phyloP scores from a whole-genome alignment of 2,329 filamentous ascomycete species.

The Rhynchosporium agropyri region DNA sequence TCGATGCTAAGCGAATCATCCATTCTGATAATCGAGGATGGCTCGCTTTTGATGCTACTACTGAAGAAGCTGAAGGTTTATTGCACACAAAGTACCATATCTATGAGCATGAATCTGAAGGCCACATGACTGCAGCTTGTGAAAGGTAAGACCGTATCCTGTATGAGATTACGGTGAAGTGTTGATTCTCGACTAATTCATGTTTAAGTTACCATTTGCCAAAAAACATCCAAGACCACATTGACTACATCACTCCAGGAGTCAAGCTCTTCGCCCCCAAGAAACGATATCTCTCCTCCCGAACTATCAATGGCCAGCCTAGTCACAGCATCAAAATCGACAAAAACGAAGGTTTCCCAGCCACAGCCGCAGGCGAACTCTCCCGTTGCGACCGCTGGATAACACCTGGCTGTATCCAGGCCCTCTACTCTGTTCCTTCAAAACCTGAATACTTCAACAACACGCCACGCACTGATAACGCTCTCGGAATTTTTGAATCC shows the following conservation, averaged over 20 bases:
- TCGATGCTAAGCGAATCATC: conserved; percentile 38
- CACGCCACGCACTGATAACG: conserved; percentile 37
- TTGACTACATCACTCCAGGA: conserved; percentile 52
- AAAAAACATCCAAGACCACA: conserved; percentile 45
- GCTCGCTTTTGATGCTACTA: conserved; percentile 43
- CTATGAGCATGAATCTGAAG: conserved; percentile 40
- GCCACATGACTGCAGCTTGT: conserved; percentile 39
- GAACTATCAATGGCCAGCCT: conserved; percentile 12
- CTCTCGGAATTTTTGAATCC: conserved; percentile 45
- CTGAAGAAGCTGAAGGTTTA: conserved; percentile 42
- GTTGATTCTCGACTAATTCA: conserved; percentile 13
- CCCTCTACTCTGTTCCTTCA: conserved; percentile 43
- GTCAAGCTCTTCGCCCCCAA: conserved; percentile 42
- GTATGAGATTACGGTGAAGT: background rate
- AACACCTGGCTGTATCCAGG: conserved; percentile 34
- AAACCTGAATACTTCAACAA: conserved; percentile 25
- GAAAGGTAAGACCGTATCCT: conserved; percentile 36
- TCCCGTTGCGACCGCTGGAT: conserved; percentile 26
- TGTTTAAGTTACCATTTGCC: conserved; percentile 46
- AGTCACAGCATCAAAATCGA: conserved; percentile 7
- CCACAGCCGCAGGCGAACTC: conserved; percentile 16
- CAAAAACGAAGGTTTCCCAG: conserved; percentile 1
- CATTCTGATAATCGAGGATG: conserved; percentile 40
- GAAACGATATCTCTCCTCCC: conserved; percentile 17
- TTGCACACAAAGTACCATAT: conserved; percentile 43